Evolutionary conservation across 768 basidiomycete genomes (phyloP).

Genomic region (Strobilomyces dryophilus): DNA sequence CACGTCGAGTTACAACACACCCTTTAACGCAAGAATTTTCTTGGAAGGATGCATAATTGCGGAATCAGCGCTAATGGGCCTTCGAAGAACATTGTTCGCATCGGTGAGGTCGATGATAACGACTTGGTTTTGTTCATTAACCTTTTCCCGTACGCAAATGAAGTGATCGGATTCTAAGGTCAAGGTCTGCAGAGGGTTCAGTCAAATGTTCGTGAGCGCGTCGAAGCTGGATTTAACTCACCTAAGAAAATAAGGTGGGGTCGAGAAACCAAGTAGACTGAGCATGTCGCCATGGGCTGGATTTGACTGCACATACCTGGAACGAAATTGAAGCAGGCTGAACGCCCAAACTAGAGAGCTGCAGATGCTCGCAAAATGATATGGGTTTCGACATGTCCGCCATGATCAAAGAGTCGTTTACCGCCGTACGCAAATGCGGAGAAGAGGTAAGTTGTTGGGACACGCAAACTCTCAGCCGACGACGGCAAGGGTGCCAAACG

Average conservation of each 20-base stretch:
- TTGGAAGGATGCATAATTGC: slow-evolving; percentile 97
- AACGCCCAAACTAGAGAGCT: slow-evolving; percentile 92
- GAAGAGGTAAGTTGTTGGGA: slow-evolving; percentile 21
- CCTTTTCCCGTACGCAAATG: slow-evolving; percentile 96
- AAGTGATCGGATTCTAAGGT: slow-evolving; percentile 98
- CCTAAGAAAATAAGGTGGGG: slow-evolving; percentile 14
- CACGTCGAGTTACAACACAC: slow-evolving; percentile 32
- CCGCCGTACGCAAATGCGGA: slow-evolving; percentile 12
- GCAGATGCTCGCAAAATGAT: slow-evolving; percentile 85
- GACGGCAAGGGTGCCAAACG: slow-evolving; percentile 19
- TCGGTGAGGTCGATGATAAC: slow-evolving; percentile 98
- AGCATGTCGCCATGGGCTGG: slow-evolving; percentile 12
- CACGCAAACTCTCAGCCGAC: slow-evolving; percentile 5
- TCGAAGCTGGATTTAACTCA: slow-evolving; percentile 4
- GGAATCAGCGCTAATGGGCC: slow-evolving; percentile 97
- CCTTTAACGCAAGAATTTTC: slow-evolving; percentile 95
- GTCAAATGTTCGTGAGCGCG: slow-evolving; percentile 1
- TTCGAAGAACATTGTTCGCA: slow-evolving; percentile 93
- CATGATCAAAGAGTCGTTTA: slow-evolving; percentile 24
- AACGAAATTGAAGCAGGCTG: slow-evolving; percentile 98
- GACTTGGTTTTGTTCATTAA: slow-evolving; percentile 94
- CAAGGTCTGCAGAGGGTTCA: slow-evolving; percentile 55
- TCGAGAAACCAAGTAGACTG: slow-evolving; percentile 7
- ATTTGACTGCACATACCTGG: slow-evolving; percentile 60
- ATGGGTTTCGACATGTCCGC: slow-evolving; percentile 59